Evolutionary conservation across 495 filamentous ascomycete species (phyloP), one percentile per base, ranked within the genome.

Genomic region (Terfezia claveryi): DNA sequence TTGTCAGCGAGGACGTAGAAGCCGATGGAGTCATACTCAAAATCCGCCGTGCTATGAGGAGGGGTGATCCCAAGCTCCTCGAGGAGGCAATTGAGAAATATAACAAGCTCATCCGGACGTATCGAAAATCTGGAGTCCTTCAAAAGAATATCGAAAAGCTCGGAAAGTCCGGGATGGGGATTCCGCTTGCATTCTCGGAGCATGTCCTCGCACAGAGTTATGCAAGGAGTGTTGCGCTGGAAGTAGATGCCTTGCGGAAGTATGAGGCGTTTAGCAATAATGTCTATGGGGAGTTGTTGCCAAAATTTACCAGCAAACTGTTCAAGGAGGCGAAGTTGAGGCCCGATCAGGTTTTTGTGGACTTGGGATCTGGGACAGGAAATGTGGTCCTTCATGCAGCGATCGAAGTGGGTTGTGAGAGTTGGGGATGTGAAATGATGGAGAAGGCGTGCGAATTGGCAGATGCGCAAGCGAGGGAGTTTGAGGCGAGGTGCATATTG

Each of bases 391-490:
- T 98, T 44, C 91, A 98, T 66, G 91, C 91, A 5, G 91, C 91
- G 9, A 76, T 98, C 8, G 84, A 98, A 65, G 78, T 88, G 51
- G 91, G 91, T 12, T 93, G 85, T 65, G 85, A 94, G 66, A 88
- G 83, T 68, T 95, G 86, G 80, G 91, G 91, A 23, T 94, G 89
- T 64, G 91, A 98, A 68, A 83, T 88, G 75, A 89, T 93, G 85
- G 74, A 80, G 58, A 87, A 87, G 52, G 82, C 84, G 5, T 87
- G 78, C 68, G 80, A 82, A 56, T 74, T 98, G 36, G 88, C 87
- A 10, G 80, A 89, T 38, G 76, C 81, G 36, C 91, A 98, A 66
- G 75, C 87, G 61, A 75, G 80, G 52, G 91, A 98, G 63, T 94
- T 98, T 64, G 71, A 71, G 52, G 78, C 83, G 4, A 80, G 91